Conservation (phyloP, 2,329 filamentous ascomycete species). For the Phoma sp. region DNA sequence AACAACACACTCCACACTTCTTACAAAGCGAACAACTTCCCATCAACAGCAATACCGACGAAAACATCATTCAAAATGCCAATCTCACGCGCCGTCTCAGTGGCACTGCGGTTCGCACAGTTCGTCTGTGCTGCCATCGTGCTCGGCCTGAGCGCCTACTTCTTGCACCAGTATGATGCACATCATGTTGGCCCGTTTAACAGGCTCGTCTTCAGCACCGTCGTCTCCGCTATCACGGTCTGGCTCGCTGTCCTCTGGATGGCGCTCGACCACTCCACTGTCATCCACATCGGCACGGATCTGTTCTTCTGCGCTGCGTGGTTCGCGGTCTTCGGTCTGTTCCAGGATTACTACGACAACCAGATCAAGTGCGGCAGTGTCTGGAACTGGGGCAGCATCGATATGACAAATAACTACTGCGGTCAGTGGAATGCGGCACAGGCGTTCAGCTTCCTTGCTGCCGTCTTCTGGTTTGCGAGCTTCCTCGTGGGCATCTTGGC, state of each 20-base stretch:
- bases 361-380: conserved; percentile 28
- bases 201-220: conserved; percentile 76
- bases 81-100: conserved; percentile 56
- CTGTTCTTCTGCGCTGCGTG: conserved; percentile 70
- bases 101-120: conserved; percentile 65
- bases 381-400: conserved; percentile 62
- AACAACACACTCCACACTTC: background rate
- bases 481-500: conserved; percentile 21
- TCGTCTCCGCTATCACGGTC: conserved; percentile 71
- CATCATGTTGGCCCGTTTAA: conserved; percentile 61
- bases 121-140: conserved; percentile 70
- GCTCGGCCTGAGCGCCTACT: conserved; percentile 24
- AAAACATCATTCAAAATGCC: conserved; percentile 23
- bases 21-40: background rate
- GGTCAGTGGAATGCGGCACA: conserved; percentile 72
- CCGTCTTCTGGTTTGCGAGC: conserved; percentile 68
- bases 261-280: conserved; percentile 68
- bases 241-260: conserved; percentile 72
- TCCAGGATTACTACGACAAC: conserved; percentile 35
- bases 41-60: background rate
- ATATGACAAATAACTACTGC: conserved; percentile 56
- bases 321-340: conserved; percentile 59
- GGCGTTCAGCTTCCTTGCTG: conserved; percentile 74
- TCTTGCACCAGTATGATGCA: conserved; percentile 30
- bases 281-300: conserved; percentile 74